Evolutionary conservation across 495 filamentous ascomycete genomes (phyloP).

Genomic region (Chaetomium fimeti): DNA sequence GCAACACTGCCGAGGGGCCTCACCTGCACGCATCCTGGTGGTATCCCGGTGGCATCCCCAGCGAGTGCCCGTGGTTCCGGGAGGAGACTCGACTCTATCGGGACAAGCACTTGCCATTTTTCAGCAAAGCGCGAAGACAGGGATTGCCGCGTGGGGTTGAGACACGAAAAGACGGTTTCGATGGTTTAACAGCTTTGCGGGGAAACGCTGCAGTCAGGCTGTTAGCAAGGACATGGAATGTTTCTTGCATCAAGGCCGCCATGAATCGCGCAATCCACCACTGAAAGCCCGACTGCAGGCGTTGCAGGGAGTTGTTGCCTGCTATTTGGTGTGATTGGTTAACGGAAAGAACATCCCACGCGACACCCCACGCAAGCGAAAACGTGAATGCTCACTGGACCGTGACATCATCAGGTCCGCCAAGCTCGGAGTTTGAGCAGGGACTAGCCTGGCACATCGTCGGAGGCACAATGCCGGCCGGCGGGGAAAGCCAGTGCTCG

Average conservation of each 20-base stretch:
- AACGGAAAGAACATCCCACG: not conserved
- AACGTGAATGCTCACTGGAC: slow-evolving; percentile 9
- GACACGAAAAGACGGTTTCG: not conserved
- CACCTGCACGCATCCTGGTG: not conserved
- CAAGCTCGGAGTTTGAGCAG: not conserved
- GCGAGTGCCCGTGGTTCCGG: not conserved
- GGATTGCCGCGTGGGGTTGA: not conserved
- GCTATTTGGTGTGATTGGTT: not conserved
- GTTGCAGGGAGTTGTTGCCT: not conserved
- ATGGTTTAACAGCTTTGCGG: not conserved
- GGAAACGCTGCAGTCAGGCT: not conserved
- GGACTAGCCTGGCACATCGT: not conserved
- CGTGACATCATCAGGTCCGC: slow-evolving; percentile 17
- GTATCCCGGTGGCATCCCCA: not conserved
- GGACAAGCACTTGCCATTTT: not conserved
- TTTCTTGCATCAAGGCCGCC: slow-evolving; percentile 11
- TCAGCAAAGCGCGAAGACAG: not conserved
- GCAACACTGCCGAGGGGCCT: not conserved
- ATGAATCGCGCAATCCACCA: slow-evolving; percentile 17
- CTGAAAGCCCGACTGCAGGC: not conserved
- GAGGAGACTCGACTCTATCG: not conserved
- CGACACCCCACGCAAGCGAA: slow-evolving; percentile 3
- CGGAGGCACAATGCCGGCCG: too few relatives aligned
- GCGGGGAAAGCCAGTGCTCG: too few relatives aligned
- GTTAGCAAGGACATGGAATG: not conserved